Evolutionary conservation across 2,329 filamentous ascomycete genomes (phyloP).

Genomic region (Fusarium nygamai): DNA sequence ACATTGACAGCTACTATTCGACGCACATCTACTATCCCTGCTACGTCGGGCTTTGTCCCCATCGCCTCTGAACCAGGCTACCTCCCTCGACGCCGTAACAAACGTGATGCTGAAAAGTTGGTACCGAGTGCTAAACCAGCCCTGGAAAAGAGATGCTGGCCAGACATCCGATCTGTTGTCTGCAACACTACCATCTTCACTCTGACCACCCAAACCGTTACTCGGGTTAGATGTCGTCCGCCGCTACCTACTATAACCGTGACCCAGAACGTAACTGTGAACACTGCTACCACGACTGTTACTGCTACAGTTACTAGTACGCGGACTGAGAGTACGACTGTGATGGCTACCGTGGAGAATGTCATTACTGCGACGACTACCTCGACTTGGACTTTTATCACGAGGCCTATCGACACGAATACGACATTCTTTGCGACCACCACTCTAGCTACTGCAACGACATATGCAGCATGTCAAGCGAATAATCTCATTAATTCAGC

Average conservation of each 20-base stretch:
- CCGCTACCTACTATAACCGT: background rate
- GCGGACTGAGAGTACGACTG: background rate
- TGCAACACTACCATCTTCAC: background rate
- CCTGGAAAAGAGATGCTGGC: background rate
- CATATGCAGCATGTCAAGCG: background rate
- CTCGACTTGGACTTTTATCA: background rate
- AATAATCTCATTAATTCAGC: background rate
- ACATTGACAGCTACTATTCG: background rate
- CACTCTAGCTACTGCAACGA: background rate
- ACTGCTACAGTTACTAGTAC: background rate
- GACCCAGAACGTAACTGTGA: background rate
- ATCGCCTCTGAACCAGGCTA: background rate
- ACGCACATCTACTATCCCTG: background rate
- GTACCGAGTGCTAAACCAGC: too few relatives aligned
- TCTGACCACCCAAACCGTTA: background rate
- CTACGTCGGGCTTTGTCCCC: background rate
- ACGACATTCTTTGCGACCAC: background rate
- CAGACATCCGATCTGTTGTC: background rate
- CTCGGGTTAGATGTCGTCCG: background rate
- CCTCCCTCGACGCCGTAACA: background rate
- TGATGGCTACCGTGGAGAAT: background rate
- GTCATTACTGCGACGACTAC: background rate
- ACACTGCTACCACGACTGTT: background rate
- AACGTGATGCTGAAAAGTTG: background rate
- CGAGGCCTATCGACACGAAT: background rate